phyloP scores from a whole-genome alignment of 257 asterid species.

The Ocimum tenuiflorum region DNA sequence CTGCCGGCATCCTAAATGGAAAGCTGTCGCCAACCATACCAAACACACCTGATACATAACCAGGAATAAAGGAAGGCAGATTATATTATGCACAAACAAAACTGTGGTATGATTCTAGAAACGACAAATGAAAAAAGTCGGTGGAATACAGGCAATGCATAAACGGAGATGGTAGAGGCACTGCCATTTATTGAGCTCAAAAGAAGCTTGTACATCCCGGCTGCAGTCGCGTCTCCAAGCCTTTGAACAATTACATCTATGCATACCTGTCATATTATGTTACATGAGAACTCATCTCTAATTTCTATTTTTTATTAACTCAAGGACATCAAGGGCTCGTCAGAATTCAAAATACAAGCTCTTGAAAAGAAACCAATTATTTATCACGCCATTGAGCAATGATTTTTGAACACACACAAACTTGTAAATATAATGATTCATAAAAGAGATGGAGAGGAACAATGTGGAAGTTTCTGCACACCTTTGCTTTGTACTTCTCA shows the following conservation, averaged over 20 bases:
- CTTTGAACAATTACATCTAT: conserved; percentile 93
- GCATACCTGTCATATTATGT: conserved; percentile 56
- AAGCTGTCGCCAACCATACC: conserved; percentile 64
- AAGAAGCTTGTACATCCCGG: conserved; percentile 82
- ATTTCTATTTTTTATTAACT: too few relatives aligned
- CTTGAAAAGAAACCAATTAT: too few relatives aligned
- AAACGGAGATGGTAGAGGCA: conserved; percentile 57
- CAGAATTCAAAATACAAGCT: too few relatives aligned
- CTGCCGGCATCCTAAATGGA: conserved; percentile 60
- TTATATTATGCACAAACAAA: background rate
- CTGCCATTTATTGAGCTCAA: conserved; percentile 52
- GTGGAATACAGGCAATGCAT: conserved; percentile 76
- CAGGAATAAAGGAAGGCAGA: background rate
- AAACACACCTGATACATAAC: conserved; percentile 61
- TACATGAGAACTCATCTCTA: too few relatives aligned
- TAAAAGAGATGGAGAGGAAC: background rate
- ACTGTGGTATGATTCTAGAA: background rate
- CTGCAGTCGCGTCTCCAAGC: conserved; percentile 96
- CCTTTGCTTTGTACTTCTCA: conserved; percentile 99
- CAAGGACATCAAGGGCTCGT: too few relatives aligned
- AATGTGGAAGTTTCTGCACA: conserved; percentile 19
- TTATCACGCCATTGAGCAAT: background rate
- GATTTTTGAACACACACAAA: background rate
- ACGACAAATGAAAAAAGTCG: background rate
- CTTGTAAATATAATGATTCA: background rate